Evolutionary conservation across 371 early-diverging fungal genomes (phyloP).

Genomic region (Catenaria anguillulae): DNA sequence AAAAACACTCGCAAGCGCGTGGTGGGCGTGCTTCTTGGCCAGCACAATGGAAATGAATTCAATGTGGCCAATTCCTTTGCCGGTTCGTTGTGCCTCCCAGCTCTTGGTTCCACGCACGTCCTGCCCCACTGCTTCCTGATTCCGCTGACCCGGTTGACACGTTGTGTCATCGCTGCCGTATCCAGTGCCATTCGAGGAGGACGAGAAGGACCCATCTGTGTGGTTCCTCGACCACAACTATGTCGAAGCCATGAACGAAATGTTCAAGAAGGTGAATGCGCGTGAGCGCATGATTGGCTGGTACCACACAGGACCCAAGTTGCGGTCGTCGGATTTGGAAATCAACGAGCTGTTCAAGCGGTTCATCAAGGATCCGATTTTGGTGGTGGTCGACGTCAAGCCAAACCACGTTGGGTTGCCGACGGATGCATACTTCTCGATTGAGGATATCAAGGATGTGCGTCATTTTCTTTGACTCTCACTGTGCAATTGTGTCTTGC

Average conservation of each 20-base stretch:
- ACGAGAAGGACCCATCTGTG: slow-evolving; percentile 89
- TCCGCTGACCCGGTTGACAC: background rate
- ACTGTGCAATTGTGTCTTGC: background rate
- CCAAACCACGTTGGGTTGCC: slow-evolving; percentile 81
- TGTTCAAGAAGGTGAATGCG: slow-evolving; percentile 98
- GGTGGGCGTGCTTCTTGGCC: slow-evolving; percentile 98
- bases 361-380: slow-evolving; percentile 85
- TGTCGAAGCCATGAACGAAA: slow-evolving; percentile 96
- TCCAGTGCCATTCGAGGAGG: slow-evolving; percentile 97
- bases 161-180: background rate
- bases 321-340: slow-evolving; percentile 92
- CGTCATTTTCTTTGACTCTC: too few relatives aligned
- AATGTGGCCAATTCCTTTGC: slow-evolving; percentile 99
- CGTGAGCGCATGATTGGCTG: slow-evolving; percentile 98
- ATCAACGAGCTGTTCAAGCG: slow-evolving; percentile 96
- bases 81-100: slow-evolving; percentile 52
- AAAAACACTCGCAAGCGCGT: slow-evolving; percentile 92
- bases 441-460: slow-evolving; percentile 82
- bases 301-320: slow-evolving; percentile 98
- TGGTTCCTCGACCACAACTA: slow-evolving; percentile 99
- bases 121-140: background rate
- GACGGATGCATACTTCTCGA: slow-evolving; percentile 88
- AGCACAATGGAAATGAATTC: slow-evolving; percentile 67
- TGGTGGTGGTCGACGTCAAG: slow-evolving; percentile 89
- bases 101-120: background rate